phyloP scores from a whole-genome alignment of 1,284 basidiomycete species.

The Bondarzewia mesenterica region DNA sequence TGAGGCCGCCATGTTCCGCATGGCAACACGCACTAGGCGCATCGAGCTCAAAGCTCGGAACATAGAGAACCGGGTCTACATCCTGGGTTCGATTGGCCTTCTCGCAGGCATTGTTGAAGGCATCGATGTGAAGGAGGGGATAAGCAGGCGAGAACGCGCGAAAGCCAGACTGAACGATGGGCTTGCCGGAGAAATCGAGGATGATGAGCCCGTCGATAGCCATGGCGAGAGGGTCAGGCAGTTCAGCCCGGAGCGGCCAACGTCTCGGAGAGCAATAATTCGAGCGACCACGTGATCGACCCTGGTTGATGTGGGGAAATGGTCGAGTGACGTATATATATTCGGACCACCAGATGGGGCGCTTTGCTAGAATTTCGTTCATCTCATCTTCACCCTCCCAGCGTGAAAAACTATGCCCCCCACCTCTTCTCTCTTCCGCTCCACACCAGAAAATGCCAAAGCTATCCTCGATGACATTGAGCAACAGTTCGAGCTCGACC shows the following conservation, averaged over 20 bases:
- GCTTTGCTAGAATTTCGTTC: not conserved
- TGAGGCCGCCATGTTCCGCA: conserved; percentile 67
- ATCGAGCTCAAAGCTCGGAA: conserved; percentile 40
- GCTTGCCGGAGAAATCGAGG: conserved; percentile 72
- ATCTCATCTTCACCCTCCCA: not conserved
- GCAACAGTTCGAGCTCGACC: conserved; percentile 59
- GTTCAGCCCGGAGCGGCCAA: no score
- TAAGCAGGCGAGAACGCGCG: conserved; percentile 72
- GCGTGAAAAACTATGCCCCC: conserved; percentile 14
- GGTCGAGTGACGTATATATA: not conserved
- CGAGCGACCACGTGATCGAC: not conserved
- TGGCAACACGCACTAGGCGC: conserved; percentile 73
- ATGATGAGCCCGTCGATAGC: conserved; percentile 89
- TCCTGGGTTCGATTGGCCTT: conserved; percentile 43
- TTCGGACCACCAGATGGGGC: not conserved
- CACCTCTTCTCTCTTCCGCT: conserved; percentile 13
- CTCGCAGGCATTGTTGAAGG: conserved; percentile 67
- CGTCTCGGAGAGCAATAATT: no score
- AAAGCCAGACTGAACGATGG: conserved; percentile 90
- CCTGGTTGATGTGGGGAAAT: not conserved
- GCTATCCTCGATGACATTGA: conserved; percentile 42
- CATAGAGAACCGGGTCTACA: conserved; percentile 66
- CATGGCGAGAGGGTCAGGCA: conserved; percentile 38
- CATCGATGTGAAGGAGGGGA: conserved; percentile 81
- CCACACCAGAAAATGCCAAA: conserved; percentile 13